These are phyloP conservation scores for Hymenoscyphus albidus DNA, from an alignment of 2,329 filamentous ascomycete species.

Conservation along the genomic window DNA sequence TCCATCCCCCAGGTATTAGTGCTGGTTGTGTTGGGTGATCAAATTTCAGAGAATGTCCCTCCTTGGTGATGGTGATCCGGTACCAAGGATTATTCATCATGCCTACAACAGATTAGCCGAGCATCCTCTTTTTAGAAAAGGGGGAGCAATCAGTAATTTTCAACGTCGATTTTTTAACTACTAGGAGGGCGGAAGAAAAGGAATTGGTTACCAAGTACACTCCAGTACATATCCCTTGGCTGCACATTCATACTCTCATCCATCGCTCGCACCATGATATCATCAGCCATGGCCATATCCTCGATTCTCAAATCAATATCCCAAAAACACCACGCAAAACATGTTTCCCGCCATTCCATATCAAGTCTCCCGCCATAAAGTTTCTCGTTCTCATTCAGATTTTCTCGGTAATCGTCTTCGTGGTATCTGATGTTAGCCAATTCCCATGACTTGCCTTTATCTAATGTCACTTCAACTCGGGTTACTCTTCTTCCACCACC, in stretches of 20 bases:
- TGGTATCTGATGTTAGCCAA: conserved; percentile 76
- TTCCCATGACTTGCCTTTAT: conserved; percentile 77
- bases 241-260: conserved; percentile 85
- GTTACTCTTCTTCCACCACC: conserved; percentile 83
- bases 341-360: conserved; percentile 75
- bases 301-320: conserved; percentile 61
- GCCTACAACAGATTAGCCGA: background rate
- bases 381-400: conserved; percentile 51
- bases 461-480: conserved; percentile 76
- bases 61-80: conserved; percentile 69
- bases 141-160: background rate
- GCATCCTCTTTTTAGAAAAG: background rate
- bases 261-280: conserved; percentile 82
- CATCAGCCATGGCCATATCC: conserved; percentile 60
- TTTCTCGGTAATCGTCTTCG: conserved; percentile 76
- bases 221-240: conserved; percentile 95
- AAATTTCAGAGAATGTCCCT: conserved; percentile 63
- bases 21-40: conserved; percentile 86
- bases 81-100: conserved; percentile 99
- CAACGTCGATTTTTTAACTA: no score
- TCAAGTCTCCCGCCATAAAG: conserved; percentile 76
- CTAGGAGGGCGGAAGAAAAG: background rate
- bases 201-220: conserved; percentile 60
- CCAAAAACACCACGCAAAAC: conserved; percentile 95
- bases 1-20: conserved; percentile 79